Conservation (phyloP, 495 filamentous ascomycete species). For the Xeromyces bisporus region DNA sequence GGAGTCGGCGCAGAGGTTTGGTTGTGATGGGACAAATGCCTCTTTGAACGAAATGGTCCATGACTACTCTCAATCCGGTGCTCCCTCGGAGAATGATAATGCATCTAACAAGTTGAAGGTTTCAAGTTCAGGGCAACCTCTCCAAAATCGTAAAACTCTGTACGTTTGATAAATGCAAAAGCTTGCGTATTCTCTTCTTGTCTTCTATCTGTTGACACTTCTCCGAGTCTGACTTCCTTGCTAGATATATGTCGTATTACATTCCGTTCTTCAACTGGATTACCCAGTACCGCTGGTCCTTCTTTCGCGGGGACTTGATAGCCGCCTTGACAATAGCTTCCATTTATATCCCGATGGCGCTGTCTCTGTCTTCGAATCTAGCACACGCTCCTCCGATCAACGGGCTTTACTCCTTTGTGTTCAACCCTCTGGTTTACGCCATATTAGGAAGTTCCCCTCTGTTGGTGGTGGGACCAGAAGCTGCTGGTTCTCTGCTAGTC, state of each 20-base stretch:
- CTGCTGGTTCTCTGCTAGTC: conserved; percentile 77
- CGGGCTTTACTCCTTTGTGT: conserved; percentile 87
- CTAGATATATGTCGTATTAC: conserved; percentile 84
- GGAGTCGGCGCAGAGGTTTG: conserved; percentile 13
- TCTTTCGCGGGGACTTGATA: conserved; percentile 69
- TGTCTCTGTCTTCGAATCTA: conserved; percentile 86
- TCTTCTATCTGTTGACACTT: no score
- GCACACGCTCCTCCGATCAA: conserved; percentile 87
- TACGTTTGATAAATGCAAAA: conserved; percentile 16
- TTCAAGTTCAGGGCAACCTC: conserved; percentile 11
- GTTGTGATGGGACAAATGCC: conserved; percentile 5
- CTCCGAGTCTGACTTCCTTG: conserved; percentile 9
- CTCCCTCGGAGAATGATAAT: no score
- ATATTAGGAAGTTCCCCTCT: conserved; percentile 78
- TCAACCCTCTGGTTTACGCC: conserved; percentile 81
- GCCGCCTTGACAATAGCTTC: conserved; percentile 83
- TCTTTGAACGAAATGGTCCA: conserved; percentile 4
- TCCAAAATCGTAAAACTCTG: conserved; percentile 19
- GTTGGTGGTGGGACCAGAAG: conserved; percentile 92
- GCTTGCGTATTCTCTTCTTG: no score
- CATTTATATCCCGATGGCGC: conserved; percentile 94
- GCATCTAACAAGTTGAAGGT: no score
- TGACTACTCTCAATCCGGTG: no score
- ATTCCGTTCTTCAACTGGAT: conserved; percentile 84
- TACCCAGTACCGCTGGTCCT: conserved; percentile 61